Percentiles rank a stretch among this genome's conserved stretches.
These are phyloP conservation scores for Aeschynomene evenia DNA, from an alignment of 306 rosid genomes.

Conservation along the genomic window DNA sequence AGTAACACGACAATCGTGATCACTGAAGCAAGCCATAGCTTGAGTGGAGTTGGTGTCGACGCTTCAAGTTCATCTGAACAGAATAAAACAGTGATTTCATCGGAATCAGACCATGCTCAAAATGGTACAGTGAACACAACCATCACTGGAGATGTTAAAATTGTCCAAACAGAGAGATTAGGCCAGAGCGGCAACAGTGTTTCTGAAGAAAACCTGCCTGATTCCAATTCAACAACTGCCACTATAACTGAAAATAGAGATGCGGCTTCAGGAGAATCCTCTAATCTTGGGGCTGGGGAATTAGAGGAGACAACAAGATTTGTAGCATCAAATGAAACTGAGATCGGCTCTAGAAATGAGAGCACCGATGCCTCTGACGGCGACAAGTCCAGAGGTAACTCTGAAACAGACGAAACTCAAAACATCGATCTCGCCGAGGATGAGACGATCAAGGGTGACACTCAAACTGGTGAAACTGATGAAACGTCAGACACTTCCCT, in stretches of 20 bases:
- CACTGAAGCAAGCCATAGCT: constrained; percentile 36
- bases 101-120: constrained; percentile 32
- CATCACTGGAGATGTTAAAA: constrained; percentile 30
- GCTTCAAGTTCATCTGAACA: constrained; percentile 38
- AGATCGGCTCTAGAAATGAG: constrained; percentile 35
- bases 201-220: constrained; percentile 38
- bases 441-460: constrained; percentile 37
- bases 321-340: constrained; percentile 39
- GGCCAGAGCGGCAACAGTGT: constrained; percentile 30
- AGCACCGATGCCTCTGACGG: constrained; percentile 36
- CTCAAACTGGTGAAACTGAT: constrained; percentile 32
- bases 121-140: constrained; percentile 26
- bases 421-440: constrained; percentile 36
- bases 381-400: constrained; percentile 38
- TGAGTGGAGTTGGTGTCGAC: constrained; percentile 22
- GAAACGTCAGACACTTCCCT: constrained; percentile 39
- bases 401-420: constrained; percentile 26
- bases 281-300: constrained; percentile 29
- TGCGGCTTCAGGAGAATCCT: constrained; percentile 38
- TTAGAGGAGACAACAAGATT: constrained; percentile 30
- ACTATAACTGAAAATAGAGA: constrained; percentile 37
- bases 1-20: constrained; percentile 29
- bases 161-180: constrained; percentile 28
- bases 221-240: constrained; percentile 27
- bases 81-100: constrained; percentile 22